phyloP scores from a whole-genome alignment of 179 eudicot genomes.

The Spinacia oleracea region DNA sequence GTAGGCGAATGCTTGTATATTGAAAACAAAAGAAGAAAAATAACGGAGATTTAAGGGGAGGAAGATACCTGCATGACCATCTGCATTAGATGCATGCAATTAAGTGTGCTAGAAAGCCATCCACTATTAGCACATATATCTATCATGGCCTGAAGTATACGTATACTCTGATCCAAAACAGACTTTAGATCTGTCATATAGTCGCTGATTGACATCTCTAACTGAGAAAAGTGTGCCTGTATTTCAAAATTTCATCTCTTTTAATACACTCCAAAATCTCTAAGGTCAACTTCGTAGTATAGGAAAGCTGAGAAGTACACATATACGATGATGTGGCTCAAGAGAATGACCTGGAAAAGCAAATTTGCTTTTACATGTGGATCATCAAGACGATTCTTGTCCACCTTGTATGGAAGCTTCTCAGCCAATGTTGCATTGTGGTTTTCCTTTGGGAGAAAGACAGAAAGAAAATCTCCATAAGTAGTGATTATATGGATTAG shows the following conservation, averaged over 20 bases:
- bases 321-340: conserved; percentile 1
- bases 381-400: conserved; percentile 87
- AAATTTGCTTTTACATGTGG: conserved; percentile 97
- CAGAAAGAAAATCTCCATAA: not conserved
- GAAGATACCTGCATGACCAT: conserved; percentile 97
- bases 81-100: conserved; percentile 94
- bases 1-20: not conserved
- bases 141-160: conserved; percentile 98
- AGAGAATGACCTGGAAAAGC: conserved; percentile 69
- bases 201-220: conserved; percentile 90
- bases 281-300: not conserved
- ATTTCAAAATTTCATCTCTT: conserved; percentile 20
- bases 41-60: conserved; percentile 4
- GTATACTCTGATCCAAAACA: conserved; percentile 97
- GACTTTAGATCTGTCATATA: conserved; percentile 92
- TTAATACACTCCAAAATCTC: conserved; percentile 4
- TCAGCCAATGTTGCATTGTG: conserved; percentile 69
- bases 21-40: too few relatives aligned
- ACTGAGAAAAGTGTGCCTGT: conserved; percentile 96
- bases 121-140: conserved; percentile 97
- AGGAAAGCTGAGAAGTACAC: not conserved
- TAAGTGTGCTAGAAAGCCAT: conserved; percentile 90
- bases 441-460: conserved; percentile 61
- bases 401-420: conserved; percentile 69
- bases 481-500: not conserved